These are phyloP conservation scores for Obba rivulosa DNA, from an alignment of 768 basidiomycete species.

Conservation along the genomic window DNA sequence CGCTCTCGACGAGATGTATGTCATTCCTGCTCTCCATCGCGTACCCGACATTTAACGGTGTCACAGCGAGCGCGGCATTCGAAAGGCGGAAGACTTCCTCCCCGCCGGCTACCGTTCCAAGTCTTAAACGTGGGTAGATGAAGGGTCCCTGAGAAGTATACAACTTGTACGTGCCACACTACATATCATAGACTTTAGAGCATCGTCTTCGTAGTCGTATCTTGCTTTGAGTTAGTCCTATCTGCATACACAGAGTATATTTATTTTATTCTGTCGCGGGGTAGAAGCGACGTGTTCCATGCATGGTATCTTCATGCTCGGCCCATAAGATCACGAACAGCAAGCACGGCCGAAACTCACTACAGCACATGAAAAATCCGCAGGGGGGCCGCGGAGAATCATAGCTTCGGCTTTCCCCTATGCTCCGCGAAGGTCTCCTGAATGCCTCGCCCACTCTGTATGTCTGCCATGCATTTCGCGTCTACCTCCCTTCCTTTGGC, in stretches of 20 bases:
- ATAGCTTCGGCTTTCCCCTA: slow-evolving; percentile 40
- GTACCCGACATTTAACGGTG: slow-evolving; percentile 1
- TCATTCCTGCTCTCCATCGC: slow-evolving; percentile 10
- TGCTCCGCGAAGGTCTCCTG: slow-evolving; percentile 75
- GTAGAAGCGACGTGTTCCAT: too few species aligned
- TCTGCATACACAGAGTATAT: background rate
- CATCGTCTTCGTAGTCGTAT: too few species aligned
- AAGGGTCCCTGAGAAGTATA: too few species aligned
- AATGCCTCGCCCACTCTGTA: slow-evolving; percentile 68
- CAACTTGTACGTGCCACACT: too few species aligned
- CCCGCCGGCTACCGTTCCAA: slow-evolving; percentile 26
- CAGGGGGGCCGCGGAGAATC: background rate
- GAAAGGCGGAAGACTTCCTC: slow-evolving; percentile 55
- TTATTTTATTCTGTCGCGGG: too few species aligned
- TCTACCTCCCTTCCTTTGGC: slow-evolving; percentile 58
- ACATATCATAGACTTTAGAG: too few species aligned
- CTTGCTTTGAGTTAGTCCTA: too few species aligned
- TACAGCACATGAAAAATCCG: background rate
- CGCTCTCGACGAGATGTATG: slow-evolving; percentile 90
- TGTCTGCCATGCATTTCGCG: slow-evolving; percentile 66
- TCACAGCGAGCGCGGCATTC: slow-evolving; percentile 63
- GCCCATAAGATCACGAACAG: background rate
- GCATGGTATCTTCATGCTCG: too few species aligned
- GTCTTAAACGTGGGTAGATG: too few species aligned
- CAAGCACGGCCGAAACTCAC: background rate